Base-by-base conservation (phyloP, 148 eudicot species). In the Cornus kousa region DNA sequence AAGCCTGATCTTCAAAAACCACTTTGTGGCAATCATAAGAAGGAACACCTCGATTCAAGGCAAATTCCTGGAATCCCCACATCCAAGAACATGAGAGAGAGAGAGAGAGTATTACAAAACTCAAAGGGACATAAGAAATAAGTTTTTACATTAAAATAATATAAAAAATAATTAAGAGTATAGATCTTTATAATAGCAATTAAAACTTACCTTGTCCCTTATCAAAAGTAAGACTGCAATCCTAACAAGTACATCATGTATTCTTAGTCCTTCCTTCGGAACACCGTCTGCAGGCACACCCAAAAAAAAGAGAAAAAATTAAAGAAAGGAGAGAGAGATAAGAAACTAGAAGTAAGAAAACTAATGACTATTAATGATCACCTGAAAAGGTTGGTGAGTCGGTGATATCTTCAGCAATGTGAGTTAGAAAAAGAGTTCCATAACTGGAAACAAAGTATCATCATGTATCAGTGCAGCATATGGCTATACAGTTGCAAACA, bases 211-310 rank as follows among this genome's bases (percentile, higher is more conserved):
- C 82, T 93, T 96, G 70, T 92, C 95, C 77, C 89, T 85, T 67
- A 90, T 85, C 68, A 92, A 84, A 75, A 84, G 82, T 68, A 96
- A 77, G 73, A 78, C 87, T 55, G 92, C 91, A 77, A 96, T 82
- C 87, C 99, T 85, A 71, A 87, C 94, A 80, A 94, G 98, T 78
- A 96, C 95, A 86, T 96, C 99, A 74, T 87, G 85, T 81, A 96
- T 84, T 82, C 95, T 80, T 43, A 96, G 83, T 79, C 98, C 99
- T 80, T 96, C 99, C 78, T 96, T 96, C 23, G 98, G 98, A 70
- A 93, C 98, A 85, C 98, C 97, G 64, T 96, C 99, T 96, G 85
- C 84, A 80, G 48, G 48, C 48, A 43, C 0, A 71, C 39, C 62
- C 85, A 74, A 70, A 80, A 53, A 53, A 53, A 53, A 4, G 17